phyloP scores from a whole-genome alignment of 306 rosid genomes.

The Vigna trinervia region DNA sequence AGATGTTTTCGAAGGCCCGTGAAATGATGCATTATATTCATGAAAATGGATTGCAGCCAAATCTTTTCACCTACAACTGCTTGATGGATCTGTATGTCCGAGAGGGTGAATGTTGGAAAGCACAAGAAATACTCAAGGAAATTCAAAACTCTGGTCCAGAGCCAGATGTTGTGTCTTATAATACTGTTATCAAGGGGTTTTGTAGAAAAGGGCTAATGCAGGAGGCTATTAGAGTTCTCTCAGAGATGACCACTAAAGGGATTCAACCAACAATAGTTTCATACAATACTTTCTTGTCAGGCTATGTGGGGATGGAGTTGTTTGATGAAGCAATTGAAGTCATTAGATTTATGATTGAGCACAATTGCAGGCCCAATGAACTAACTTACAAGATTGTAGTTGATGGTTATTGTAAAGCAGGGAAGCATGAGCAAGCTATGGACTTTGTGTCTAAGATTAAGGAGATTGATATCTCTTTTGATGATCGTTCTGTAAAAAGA shows the following conservation, averaged over 20 bases:
- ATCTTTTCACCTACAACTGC: constrained; percentile 81
- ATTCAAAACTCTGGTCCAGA: constrained; percentile 65
- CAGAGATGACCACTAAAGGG: constrained; percentile 78
- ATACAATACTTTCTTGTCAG: constrained; percentile 88
- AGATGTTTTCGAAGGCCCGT: constrained; percentile 65
- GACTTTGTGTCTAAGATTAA: constrained; percentile 72
- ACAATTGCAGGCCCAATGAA: constrained; percentile 83
- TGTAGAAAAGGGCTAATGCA: constrained; percentile 90
- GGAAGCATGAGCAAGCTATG: constrained; percentile 72
- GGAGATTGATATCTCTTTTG: constrained; percentile 63
- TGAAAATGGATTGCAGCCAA: constrained; percentile 73
- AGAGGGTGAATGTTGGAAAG: constrained; percentile 88
- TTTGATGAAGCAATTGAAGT: constrained; percentile 86
- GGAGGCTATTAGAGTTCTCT: constrained; percentile 81
- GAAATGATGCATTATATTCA: constrained; percentile 70
- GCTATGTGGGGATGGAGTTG: constrained; percentile 71
- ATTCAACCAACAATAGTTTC: constrained; percentile 85
- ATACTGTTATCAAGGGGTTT: constrained; percentile 87
- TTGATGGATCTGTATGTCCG: constrained; percentile 90
- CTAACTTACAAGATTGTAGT: constrained; percentile 86
- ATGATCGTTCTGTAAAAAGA: constrained; percentile 61
- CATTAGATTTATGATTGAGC: constrained; percentile 78
- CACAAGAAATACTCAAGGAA: constrained; percentile 81
- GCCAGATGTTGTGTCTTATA: constrained; percentile 87
- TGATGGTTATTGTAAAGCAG: constrained; percentile 81